Evolutionary conservation across 2,329 filamentous ascomycete species (phyloP).

Genomic region (Calonectria henricotiae): DNA sequence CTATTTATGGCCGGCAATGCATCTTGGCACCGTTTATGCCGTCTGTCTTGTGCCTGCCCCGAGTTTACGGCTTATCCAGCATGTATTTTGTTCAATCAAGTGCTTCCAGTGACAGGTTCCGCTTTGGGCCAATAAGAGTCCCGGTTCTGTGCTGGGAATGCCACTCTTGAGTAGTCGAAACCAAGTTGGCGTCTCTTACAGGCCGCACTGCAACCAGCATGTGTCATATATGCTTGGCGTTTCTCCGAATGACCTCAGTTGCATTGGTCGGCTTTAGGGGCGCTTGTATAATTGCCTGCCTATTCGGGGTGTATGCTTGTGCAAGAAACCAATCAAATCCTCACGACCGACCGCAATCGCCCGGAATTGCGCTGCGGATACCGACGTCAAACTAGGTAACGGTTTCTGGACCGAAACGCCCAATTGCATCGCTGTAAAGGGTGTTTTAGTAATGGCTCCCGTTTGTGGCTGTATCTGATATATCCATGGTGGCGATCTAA

Average conservation of each 20-base stretch:
- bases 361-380: constrained; percentile 5
- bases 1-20: constrained; percentile 14
- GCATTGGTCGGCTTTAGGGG: constrained; percentile 11
- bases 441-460: background rate
- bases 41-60: background rate
- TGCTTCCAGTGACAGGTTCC: background rate
- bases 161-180: background rate
- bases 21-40: constrained; percentile 21
- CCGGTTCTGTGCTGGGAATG: background rate
- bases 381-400: constrained; percentile 1
- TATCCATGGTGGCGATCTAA: background rate
- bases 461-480: background rate
- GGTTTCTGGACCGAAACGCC: constrained; percentile 4
- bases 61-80: background rate
- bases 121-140: background rate
- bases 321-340: constrained; percentile 1
- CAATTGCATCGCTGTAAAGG: background rate
- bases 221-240: constrained; percentile 5
- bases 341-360: background rate
- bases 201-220: background rate
- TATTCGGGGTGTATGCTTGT: constrained; percentile 11
- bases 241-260: background rate
- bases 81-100: background rate
- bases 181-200: background rate
- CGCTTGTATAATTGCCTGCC: constrained; percentile 25